Conservation (phyloP, 768 basidiomycete species). For the Boletus sp. region DNA sequence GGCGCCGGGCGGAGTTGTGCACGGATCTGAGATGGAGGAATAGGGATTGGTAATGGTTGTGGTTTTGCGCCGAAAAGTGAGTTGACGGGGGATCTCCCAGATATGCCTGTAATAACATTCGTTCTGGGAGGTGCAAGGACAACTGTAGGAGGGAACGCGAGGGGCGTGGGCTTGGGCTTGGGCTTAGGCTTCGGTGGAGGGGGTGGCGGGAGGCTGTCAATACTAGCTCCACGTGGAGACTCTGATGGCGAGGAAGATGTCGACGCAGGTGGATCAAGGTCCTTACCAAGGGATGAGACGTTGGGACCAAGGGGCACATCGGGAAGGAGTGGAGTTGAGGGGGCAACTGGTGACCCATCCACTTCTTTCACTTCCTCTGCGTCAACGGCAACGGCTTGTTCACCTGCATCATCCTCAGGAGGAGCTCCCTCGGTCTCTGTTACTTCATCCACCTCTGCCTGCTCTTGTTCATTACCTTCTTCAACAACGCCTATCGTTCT, state of each 20-base stretch:
- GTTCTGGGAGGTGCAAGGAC: conserved; percentile 17
- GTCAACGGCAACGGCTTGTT: not conserved
- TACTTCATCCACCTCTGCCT: not conserved
- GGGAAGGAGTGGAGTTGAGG: conserved; percentile 9
- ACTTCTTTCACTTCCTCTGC: not conserved
- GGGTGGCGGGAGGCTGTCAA: conserved; percentile 21
- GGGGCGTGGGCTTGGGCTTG: conserved; percentile 16
- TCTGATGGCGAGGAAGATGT: conserved; percentile 1
- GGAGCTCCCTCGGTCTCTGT: not conserved
- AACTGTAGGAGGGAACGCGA: conserved; percentile 2
- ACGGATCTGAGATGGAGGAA: conserved; percentile 28
- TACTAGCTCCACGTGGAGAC: conserved; percentile 5
- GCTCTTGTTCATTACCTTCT: conserved; percentile 15
- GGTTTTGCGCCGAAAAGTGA: conserved; percentile 24
- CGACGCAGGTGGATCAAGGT: conserved; percentile 4
- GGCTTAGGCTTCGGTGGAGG: conserved; percentile 25
- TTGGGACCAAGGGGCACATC: conserved; percentile 12
- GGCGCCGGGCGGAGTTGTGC: conserved; percentile 30
- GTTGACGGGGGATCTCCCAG: conserved; percentile 24
- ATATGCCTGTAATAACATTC: conserved; percentile 22
- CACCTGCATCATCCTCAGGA: not conserved
- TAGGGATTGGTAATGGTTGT: conserved; percentile 27
- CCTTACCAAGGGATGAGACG: conserved; percentile 12
- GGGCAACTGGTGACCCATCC: not conserved
- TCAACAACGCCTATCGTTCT: conserved; percentile 2